Conservation (phyloP, 148 eudicot genomes). For the Heliosperma pusillum region DNA sequence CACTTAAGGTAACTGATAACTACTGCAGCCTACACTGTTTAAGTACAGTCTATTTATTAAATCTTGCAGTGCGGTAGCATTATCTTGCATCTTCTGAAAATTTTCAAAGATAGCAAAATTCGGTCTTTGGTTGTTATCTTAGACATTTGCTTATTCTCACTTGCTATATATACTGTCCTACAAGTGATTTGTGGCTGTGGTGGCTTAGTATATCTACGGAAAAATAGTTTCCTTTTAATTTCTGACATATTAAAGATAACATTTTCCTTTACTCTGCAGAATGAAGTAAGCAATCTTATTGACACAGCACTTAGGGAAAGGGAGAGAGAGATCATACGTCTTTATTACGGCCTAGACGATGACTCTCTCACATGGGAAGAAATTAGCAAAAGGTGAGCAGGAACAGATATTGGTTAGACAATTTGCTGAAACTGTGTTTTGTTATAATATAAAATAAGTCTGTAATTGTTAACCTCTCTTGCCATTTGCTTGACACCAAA, state of each 20-base stretch:
- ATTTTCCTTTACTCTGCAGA: constrained; percentile 38
- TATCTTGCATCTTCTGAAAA: not conserved
- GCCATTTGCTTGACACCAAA: not conserved
- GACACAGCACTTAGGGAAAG: constrained; percentile 55
- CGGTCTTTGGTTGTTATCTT: not conserved
- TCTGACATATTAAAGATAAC: not conserved
- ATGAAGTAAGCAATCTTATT: constrained; percentile 77
- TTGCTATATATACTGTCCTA: not conserved
- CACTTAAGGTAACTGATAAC: constrained; percentile 64
- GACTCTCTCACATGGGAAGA: constrained; percentile 98
- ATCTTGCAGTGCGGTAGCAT: not conserved
- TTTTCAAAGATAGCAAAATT: not conserved
- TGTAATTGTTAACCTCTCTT: not conserved
- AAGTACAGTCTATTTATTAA: not conserved
- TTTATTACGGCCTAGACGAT: constrained; percentile 79
- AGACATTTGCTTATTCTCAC: not conserved
- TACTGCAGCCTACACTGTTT: not conserved
- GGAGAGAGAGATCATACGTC: constrained; percentile 78
- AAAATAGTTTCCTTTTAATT: not conserved
- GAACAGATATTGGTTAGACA: not conserved
- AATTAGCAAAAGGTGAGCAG: constrained; percentile 76
- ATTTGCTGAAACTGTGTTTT: not conserved
- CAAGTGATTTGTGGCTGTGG: too few species aligned
- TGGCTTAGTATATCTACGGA: not conserved
- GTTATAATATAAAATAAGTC: not conserved